Base-by-base conservation (phyloP, 345 rosid species). In the Rhodamnia argentea region DNA sequence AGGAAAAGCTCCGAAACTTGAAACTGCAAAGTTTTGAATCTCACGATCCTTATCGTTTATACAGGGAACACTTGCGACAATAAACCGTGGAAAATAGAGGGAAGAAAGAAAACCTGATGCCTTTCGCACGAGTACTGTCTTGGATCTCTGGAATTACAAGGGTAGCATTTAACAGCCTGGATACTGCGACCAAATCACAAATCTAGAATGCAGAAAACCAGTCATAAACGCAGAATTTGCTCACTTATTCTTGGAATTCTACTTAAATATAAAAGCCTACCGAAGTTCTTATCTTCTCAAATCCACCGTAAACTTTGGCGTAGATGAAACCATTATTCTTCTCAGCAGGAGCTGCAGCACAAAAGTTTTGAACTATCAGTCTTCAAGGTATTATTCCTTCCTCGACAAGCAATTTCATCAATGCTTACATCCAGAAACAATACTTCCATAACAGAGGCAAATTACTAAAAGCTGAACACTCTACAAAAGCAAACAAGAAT, bases 81-180 rank as follows among this genome's bases (percentile, higher is more conserved):
- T 53, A 53, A 27, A 57, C 27, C 23, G 4, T 32, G 32, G 26
- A 60, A 82, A 83, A 81, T 82, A 82, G 40, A 52, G 50, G 50
- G 55, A 37, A 86, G 75, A 53, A 87, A 44, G 56, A 84, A 52
- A 86, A 98, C 99, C 99, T 98, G 88, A 98, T 89, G 90, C 96
- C 97, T 93, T 95, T 98, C 32, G 98, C 93, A 86, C 92, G 97
- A 85, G 94, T 94, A 92, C 94, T 93, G 88, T 95, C 94, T 92
- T 98, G 99, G 90, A 98, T 93, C 94, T 98, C 99, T 86, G 99
- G 99, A 93, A 98, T 92, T 92, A 96, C 94, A 91, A 98, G 99
- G 86, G 99, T 98, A 92, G 99, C 99, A 94, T 98, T 98, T 88
- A 98, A 90, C 91, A 98, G 99, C 96, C 99, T 96, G 94, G 99